phyloP scores from a whole-genome alignment of 108 stramenopile genomes.

The Stephanodiscus triporus region DNA sequence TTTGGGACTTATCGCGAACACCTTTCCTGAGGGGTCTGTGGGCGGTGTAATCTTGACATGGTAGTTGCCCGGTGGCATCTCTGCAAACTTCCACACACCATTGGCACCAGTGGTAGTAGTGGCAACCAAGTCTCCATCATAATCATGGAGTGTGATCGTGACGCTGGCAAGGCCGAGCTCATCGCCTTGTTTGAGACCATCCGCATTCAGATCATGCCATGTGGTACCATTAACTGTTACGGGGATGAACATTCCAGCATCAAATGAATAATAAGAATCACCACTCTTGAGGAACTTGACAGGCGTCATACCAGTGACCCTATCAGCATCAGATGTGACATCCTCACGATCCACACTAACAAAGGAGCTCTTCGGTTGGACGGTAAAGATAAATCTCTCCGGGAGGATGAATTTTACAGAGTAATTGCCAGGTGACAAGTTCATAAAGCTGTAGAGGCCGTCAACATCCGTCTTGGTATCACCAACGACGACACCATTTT shows the following conservation, averaged over 20 bases:
- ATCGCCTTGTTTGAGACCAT: slow-evolving; percentile 33
- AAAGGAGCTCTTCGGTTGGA: slow-evolving; percentile 31
- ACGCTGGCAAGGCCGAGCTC: slow-evolving; percentile 40
- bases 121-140: slow-evolving; percentile 35
- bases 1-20: not conserved
- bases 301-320: slow-evolving; percentile 28
- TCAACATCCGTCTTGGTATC: slow-evolving; percentile 29
- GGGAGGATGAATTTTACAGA: slow-evolving; percentile 47
- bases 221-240: slow-evolving; percentile 43
- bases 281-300: slow-evolving; percentile 18
- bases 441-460: slow-evolving; percentile 36
- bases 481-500: slow-evolving; percentile 14
- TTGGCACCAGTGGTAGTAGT: slow-evolving; percentile 12
- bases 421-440: slow-evolving; percentile 32
- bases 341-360: slow-evolving; percentile 29
- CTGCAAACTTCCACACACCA: slow-evolving; percentile 32
- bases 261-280: slow-evolving; percentile 34
- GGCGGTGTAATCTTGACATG: slow-evolving; percentile 18
- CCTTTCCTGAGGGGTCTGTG: slow-evolving; percentile 1
- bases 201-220: slow-evolving; percentile 51
- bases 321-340: slow-evolving; percentile 49
- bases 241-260: slow-evolving; percentile 51
- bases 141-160: slow-evolving; percentile 33
- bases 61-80: slow-evolving; percentile 48
- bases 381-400: slow-evolving; percentile 34